Evolutionary conservation across 768 basidiomycete species (phyloP).

Genomic region (Galerina sulciceps): DNA sequence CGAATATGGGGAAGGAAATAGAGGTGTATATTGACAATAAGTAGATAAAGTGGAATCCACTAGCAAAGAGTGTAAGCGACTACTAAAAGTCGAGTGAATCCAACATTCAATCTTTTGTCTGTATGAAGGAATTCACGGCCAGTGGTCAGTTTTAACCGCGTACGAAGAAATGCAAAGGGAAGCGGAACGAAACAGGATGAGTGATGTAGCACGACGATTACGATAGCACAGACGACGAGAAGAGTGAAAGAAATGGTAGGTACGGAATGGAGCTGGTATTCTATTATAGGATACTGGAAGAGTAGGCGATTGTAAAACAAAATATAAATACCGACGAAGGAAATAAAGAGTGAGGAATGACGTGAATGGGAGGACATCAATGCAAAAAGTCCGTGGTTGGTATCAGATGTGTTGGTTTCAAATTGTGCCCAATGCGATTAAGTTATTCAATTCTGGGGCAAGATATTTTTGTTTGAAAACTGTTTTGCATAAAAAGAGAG

Average conservation of each 20-base stretch:
- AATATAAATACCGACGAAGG: conserved; percentile 14
- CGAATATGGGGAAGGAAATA: neutral
- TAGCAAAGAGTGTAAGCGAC: conserved; percentile 17
- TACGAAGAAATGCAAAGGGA: conserved; percentile 18
- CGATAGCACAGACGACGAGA: conserved; percentile 39
- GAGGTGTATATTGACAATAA: conserved; percentile 7
- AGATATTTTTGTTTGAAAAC: neutral
- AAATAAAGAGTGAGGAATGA: conserved; percentile 9
- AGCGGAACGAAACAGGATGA: conserved; percentile 11
- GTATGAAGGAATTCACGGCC: neutral
- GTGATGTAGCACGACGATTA: conserved; percentile 42
- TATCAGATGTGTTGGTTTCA: neutral
- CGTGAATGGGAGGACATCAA: neutral
- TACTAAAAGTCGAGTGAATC: conserved; percentile 9
- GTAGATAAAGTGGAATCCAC: conserved; percentile 5
- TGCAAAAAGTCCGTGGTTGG: neutral
- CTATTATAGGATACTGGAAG: conserved; percentile 22
- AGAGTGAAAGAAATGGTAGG: conserved; percentile 12
- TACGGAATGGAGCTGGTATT: conserved; percentile 12
- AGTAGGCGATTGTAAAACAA: conserved; percentile 16
- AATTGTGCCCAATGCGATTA: neutral
- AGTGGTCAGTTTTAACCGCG: neutral
- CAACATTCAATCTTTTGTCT: neutral
- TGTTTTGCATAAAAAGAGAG: neutral
- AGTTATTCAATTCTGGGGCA: neutral